Percentiles rank a stretch among this genome's conserved stretches.
Conservation (phyloP, 2,329 filamentous ascomycete species). For the Colletotrichum sp. region DNA sequence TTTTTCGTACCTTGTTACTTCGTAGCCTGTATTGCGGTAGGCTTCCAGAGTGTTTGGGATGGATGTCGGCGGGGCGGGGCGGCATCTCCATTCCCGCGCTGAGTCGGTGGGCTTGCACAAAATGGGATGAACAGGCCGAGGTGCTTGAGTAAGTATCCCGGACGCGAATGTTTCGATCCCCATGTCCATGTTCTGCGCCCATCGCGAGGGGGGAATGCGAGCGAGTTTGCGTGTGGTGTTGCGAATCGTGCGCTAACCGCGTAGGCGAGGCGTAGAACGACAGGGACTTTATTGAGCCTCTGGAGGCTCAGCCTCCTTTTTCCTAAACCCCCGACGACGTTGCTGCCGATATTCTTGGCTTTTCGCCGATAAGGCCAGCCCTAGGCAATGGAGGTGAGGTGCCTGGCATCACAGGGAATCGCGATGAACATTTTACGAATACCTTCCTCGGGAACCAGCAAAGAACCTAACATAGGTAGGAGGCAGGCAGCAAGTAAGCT, state of each 20-base stretch:
- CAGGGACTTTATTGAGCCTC: not conserved
- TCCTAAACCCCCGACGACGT: not conserved
- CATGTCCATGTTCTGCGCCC: not conserved
- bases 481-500: not conserved
- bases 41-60: not conserved
- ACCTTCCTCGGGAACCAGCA: not conserved
- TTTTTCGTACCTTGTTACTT: not conserved
- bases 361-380: not conserved
- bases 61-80: conserved; percentile 1
- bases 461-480: too few species aligned
- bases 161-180: not conserved
- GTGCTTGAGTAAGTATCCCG: not conserved
- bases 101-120: not conserved
- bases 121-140: not conserved
- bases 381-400: not conserved
- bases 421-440: not conserved
- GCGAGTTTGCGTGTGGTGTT: not conserved
- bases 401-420: not conserved
- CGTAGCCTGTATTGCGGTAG: not conserved
- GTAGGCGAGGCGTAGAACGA: not conserved
- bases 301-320: not conserved
- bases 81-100: not conserved
- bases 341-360: not conserved
- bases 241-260: not conserved
- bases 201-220: not conserved